Evolutionary conservation across 2,329 filamentous ascomycete genomes (phyloP).

Genomic region (Arthrobotrys sphaeroides): DNA sequence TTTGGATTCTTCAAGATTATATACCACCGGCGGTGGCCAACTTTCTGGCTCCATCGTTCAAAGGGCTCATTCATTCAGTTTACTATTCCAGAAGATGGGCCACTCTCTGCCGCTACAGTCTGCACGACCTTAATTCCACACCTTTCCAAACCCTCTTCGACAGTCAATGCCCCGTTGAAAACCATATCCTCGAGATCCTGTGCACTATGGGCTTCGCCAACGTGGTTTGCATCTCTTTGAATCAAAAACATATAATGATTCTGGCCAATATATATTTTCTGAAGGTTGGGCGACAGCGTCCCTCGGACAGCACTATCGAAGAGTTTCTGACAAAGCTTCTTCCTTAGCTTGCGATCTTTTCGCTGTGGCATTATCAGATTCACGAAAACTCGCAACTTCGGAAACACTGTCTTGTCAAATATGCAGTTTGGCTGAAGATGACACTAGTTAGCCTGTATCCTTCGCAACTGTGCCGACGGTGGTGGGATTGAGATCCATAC

Average conservation of each 20-base stretch:
- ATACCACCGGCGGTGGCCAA: too few species aligned
- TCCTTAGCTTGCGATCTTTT: neutral
- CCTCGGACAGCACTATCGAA: neutral
- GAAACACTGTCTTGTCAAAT: conserved; percentile 2
- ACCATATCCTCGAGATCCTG: neutral
- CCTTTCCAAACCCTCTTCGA: neutral
- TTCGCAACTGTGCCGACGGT: neutral
- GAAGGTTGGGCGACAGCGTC: neutral
- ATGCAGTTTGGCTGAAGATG: neutral
- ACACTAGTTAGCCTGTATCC: neutral
- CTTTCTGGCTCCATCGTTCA: too few species aligned
- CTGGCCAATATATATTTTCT: neutral
- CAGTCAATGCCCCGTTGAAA: neutral
- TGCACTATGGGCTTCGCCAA: neutral
- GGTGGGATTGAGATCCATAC: neutral
- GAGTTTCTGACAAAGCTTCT: neutral
- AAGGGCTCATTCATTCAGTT: too few species aligned
- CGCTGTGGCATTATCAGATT: neutral
- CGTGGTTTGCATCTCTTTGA: neutral
- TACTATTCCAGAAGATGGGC: too few species aligned
- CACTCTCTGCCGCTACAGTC: neutral
- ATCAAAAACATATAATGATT: neutral
- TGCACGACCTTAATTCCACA: neutral
- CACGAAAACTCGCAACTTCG: neutral
- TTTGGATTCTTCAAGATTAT: too few species aligned